A percentile compares a stretch with the other conserved stretches of the same genome.
Conservation (phyloP, 257 asterid genomes). For the Solanum lycopersicoides region DNA sequence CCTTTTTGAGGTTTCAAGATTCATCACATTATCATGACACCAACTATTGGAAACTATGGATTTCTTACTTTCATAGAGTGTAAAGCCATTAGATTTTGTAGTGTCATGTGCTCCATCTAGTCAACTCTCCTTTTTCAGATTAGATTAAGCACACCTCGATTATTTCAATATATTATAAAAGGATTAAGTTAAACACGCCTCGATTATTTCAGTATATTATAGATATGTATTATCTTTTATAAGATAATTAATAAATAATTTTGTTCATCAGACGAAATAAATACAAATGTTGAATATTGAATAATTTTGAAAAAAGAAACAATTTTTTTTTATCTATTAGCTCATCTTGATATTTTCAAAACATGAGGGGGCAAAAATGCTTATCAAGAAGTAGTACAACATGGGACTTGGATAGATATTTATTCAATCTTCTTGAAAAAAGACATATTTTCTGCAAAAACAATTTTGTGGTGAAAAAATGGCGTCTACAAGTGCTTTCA, state of each 20-base stretch:
- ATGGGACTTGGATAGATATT: not conserved
- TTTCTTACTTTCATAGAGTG: not conserved
- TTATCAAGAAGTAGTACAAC: not conserved
- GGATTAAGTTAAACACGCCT: too few relatives aligned
- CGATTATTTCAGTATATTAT: too few relatives aligned
- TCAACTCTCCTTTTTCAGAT: not conserved
- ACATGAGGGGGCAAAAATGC: not conserved
- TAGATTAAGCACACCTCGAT: not conserved
- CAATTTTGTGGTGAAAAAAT: not conserved
- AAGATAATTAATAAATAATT: too few relatives aligned
- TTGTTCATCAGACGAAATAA: too few relatives aligned
- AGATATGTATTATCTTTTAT: too few relatives aligned
- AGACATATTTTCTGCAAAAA: not conserved
- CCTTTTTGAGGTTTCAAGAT: not conserved
- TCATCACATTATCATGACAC: not conserved
- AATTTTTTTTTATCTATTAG: too few relatives aligned
- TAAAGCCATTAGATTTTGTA: not conserved
- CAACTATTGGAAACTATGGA: not conserved
- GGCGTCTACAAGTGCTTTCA: not conserved
- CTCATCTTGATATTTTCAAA: not conserved
- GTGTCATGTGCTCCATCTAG: not conserved
- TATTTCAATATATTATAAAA: too few relatives aligned
- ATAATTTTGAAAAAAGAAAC: too few relatives aligned
- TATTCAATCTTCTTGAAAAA: not conserved
- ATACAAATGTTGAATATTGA: too few relatives aligned